Percentiles rank a stretch among this genome's conserved stretches.
Conservation (phyloP, 2,329 filamentous ascomycete genomes). For the Epichloe typhina region DNA sequence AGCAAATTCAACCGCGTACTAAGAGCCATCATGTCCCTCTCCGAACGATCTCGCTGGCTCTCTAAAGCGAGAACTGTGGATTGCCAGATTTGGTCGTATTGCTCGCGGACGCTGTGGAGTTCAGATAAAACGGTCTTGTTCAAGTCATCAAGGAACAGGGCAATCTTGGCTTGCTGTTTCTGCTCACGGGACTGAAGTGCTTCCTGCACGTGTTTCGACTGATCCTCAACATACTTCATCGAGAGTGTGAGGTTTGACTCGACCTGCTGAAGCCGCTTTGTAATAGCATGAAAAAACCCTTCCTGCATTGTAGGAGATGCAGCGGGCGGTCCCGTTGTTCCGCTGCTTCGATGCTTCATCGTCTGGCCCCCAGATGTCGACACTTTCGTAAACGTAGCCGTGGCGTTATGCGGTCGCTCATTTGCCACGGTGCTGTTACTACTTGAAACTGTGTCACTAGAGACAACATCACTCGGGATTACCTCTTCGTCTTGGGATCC, state of each 20-base stretch:
- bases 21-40: slow-evolving; percentile 72
- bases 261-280: slow-evolving; percentile 80
- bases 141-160: slow-evolving; percentile 67
- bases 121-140: slow-evolving; percentile 80
- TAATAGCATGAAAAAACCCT: slow-evolving; percentile 96
- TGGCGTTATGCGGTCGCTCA: slow-evolving; percentile 5
- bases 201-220: slow-evolving; percentile 80
- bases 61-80: slow-evolving; percentile 87
- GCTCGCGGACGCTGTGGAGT: slow-evolving; percentile 60
- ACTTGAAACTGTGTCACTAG: neutral
- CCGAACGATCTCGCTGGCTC: slow-evolving; percentile 71
- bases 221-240: slow-evolving; percentile 91
- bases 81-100: slow-evolving; percentile 96
- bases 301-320: slow-evolving; percentile 77
- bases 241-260: slow-evolving; percentile 89
- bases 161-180: slow-evolving; percentile 72
- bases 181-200: slow-evolving; percentile 79
- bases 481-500: neutral
- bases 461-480: neutral
- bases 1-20: slow-evolving; percentile 70
- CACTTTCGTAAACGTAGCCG: slow-evolving; percentile 1
- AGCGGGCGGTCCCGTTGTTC: slow-evolving; percentile 14
- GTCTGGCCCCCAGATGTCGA: slow-evolving; percentile 7
- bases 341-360: slow-evolving; percentile 16
- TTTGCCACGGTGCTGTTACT: neutral